Evolutionary conservation across 2,329 filamentous ascomycete species (phyloP).

Genomic region (Kalmusia sp.): DNA sequence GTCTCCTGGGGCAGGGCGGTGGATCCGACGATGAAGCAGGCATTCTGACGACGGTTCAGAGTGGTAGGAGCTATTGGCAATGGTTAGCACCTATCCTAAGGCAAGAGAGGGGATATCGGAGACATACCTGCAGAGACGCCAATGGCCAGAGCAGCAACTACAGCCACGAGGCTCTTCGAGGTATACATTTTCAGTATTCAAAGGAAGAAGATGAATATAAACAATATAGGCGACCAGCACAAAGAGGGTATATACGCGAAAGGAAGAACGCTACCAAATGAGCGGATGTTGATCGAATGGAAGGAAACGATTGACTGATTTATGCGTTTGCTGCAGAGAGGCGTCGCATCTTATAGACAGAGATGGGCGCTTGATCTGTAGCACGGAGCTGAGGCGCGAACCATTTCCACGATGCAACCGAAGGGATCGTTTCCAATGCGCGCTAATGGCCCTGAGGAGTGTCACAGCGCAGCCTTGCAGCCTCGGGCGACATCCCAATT

Average conservation of each 20-base stretch:
- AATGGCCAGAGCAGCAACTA: slow-evolving; percentile 4
- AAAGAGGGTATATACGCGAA: slow-evolving; percentile 1
- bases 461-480: slow-evolving; percentile 1
- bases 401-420: slow-evolving; percentile 1
- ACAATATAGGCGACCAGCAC: slow-evolving; percentile 5
- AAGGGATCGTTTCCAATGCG: slow-evolving; percentile 7
- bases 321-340: slow-evolving; percentile 1
- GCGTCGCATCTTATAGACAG: slow-evolving; percentile 1
- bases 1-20: slow-evolving; percentile 60
- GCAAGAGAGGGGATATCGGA: not conserved
- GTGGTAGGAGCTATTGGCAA: not conserved
- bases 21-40: slow-evolving; percentile 64
- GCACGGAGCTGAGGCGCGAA: not conserved
- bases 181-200: not conserved
- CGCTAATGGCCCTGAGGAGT: slow-evolving; percentile 6
- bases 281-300: not conserved
- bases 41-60: slow-evolving; percentile 15
- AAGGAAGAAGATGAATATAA: not conserved
- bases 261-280: slow-evolving; percentile 5
- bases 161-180: not conserved
- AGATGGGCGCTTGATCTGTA: not conserved
- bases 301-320: slow-evolving; percentile 5
- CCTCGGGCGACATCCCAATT: not conserved
- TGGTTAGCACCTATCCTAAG: not conserved
- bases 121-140: slow-evolving; percentile 2